These are phyloP conservation scores for Prunus kanzakura DNA, from an alignment of 306 rosid species.

Conservation along the genomic window DNA sequence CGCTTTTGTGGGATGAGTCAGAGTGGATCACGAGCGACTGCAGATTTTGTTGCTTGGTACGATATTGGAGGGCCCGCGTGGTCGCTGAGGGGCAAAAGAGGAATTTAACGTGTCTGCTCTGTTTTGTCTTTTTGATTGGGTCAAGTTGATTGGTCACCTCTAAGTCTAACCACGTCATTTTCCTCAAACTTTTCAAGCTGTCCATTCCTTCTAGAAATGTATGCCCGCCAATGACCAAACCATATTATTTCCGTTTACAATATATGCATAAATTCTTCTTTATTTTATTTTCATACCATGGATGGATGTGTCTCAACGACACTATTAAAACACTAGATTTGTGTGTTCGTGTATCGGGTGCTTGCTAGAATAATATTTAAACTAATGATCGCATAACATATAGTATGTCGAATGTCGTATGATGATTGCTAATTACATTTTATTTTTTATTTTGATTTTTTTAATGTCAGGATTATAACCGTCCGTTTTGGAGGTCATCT, in stretches of 20 bases:
- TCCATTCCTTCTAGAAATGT: constrained; percentile 7
- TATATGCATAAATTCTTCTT: not conserved
- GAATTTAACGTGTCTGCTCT: not conserved
- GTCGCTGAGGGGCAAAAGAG: not conserved
- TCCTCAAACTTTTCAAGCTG: not conserved
- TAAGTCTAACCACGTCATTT: not conserved
- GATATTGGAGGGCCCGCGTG: not conserved
- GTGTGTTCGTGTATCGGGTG: not conserved
- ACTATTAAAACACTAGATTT: too few relatives aligned
- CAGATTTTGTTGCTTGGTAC: not conserved
- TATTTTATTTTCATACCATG: too few relatives aligned
- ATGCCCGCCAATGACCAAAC: not conserved
- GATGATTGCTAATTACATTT: not conserved
- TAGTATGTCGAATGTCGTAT: not conserved
- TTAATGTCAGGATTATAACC: not conserved
- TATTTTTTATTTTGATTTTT: not conserved
- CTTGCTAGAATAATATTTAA: too few relatives aligned
- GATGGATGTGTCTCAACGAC: too few relatives aligned
- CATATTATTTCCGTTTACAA: too few relatives aligned
- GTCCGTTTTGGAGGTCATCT: not conserved
- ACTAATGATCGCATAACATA: not conserved
- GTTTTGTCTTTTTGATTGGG: not conserved
- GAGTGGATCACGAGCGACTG: constrained; percentile 36
- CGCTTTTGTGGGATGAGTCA: not conserved
- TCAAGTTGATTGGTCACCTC: constrained; percentile 5